phyloP scores from a whole-genome alignment of 768 basidiomycete species.

The Mycena pura region DNA sequence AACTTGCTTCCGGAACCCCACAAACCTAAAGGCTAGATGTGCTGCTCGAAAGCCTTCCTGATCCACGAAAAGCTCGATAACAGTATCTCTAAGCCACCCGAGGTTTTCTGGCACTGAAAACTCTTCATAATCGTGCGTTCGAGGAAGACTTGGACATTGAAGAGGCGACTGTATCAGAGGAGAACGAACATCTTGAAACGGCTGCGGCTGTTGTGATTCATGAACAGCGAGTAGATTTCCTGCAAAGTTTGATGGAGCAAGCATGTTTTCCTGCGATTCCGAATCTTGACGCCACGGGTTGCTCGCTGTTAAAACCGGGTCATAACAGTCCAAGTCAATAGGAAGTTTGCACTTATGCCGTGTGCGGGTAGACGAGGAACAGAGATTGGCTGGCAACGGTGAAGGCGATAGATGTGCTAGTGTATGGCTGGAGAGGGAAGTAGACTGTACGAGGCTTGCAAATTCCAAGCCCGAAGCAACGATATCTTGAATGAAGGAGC shows the following conservation, averaged over 20 bases:
- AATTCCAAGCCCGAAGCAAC: no score
- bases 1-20: slow-evolving; percentile 50
- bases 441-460: neutral
- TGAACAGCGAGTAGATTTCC: slow-evolving; percentile 9
- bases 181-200: neutral
- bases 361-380: slow-evolving; percentile 13
- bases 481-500: neutral
- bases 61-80: slow-evolving; percentile 75
- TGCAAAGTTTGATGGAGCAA: neutral
- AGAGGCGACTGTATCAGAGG: slow-evolving; percentile 12
- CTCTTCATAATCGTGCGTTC: neutral
- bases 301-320: slow-evolving; percentile 11
- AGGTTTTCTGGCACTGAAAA: slow-evolving; percentile 45
- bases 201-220: neutral
- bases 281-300: slow-evolving; percentile 14
- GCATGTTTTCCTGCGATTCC: neutral
- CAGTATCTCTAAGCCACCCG: slow-evolving; percentile 59
- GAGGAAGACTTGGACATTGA: slow-evolving; percentile 21
- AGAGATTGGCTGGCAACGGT: neutral
- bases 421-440: slow-evolving; percentile 8
- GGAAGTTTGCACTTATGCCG: slow-evolving; percentile 23
- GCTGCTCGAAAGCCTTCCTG: slow-evolving; percentile 83
- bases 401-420: slow-evolving; percentile 15
- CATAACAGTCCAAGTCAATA: slow-evolving; percentile 19
- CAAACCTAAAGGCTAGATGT: slow-evolving; percentile 62